Percentiles rank a stretch among this genome's conserved stretches.
Conservation (phyloP, 73 alveolate genomes). For the Paramecium bursaria region DNA sequence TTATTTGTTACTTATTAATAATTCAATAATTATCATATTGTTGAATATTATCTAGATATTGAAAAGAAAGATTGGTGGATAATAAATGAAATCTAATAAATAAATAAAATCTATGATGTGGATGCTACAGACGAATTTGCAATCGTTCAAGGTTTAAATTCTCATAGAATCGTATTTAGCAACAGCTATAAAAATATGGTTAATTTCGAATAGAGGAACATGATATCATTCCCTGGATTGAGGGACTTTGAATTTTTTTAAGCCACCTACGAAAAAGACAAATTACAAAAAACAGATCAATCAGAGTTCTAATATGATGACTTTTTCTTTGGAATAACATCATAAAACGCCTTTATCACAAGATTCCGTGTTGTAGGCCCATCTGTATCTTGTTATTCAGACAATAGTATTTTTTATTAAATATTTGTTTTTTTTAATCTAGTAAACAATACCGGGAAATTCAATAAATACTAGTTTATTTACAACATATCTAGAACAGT, state of each 20-base stretch:
- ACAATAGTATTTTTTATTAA: neutral
- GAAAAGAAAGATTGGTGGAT: neutral
- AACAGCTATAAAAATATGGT: constrained; percentile 37
- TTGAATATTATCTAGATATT: constrained; percentile 36
- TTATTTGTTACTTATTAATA: constrained; percentile 23
- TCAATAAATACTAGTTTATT: neutral
- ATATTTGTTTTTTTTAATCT: neutral
- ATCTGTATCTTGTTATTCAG: constrained; percentile 14
- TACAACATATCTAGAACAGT: neutral
- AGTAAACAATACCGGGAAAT: too few species aligned
- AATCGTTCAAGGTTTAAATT: constrained; percentile 4
- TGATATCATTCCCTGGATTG: neutral
- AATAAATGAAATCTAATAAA: neutral
- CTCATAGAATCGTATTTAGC: constrained; percentile 15
- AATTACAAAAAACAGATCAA: neutral
- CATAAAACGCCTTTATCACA: constrained; percentile 41
- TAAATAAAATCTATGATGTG: constrained; percentile 20
- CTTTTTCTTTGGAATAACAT: constrained; percentile 49
- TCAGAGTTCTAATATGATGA: constrained; percentile 18
- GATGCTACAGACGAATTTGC: constrained; percentile 62
- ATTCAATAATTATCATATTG: neutral
- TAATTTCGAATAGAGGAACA: neutral
- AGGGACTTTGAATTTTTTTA: constrained; percentile 54
- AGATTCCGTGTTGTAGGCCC: constrained; percentile 24
- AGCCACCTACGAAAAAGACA: neutral